Base-by-base conservation (phyloP, 805 yeast species). In the Pichia kluyveri region DNA sequence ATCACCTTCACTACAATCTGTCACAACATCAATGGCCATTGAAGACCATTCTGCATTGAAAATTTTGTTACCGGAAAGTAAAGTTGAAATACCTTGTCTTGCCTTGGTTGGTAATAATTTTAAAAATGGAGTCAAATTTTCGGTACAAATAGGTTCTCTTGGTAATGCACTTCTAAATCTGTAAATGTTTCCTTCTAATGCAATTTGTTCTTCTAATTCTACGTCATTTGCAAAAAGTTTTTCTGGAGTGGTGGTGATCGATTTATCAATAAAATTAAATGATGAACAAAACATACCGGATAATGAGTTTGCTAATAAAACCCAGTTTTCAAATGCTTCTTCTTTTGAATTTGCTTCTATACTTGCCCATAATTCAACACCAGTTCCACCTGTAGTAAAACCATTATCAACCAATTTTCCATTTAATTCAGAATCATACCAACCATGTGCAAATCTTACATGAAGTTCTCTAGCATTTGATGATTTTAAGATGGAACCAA, bases 211-310 rank as follows among this genome's bases (percentile, higher is more conserved):
- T n/a, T 54, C 34, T 18, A 56, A 42, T 10, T 56, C 41, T 11
- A 57, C 45, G 34, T 53, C 47, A 12, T 68, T 63, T 42, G 59
- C 55, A 52, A 69, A 65, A 8, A 77, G 57, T 31, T 69, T 62
- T 42, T 69, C 67, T 0, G 91, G 88, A 50, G 71, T 77, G 0
- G 96, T 83, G 0, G 98, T 89, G 45, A 77, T 79, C 2, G 87
- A 71, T 28, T 77, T 77, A 61, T 88, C 95, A 46, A 93, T 82
- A 65, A 88, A 89, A 60, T 93, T 90, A 46, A 93, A 71, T 10
- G 96, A 88, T 0, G 98, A 97, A 68, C 99, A 93, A 63, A 93
- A 93, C 57, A 88, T 74, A 1, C 98, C 99, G 2, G 96, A 84
- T 44, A 93, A 69, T 1, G 84, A 76, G 56, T 86, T 83, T 8